Evolutionary conservation across 306 rosid species (phyloP).

Genomic region (Cucumis melo): DNA sequence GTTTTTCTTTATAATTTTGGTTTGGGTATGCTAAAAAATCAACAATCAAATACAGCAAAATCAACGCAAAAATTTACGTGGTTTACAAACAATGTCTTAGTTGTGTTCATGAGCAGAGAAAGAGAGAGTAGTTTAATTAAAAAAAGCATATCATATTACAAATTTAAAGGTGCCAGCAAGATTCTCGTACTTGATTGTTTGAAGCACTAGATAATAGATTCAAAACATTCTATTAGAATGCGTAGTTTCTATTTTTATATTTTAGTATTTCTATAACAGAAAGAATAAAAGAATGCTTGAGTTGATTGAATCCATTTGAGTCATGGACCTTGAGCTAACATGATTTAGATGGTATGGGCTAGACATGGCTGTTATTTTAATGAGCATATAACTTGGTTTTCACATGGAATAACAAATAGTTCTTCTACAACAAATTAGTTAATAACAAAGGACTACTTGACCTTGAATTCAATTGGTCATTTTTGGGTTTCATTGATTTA

Average conservation of each 20-base stretch:
- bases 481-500: not conserved
- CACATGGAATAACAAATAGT: not conserved
- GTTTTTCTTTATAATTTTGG: not conserved
- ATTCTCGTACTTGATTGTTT: too few species aligned
- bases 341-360: not conserved
- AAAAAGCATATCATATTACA: too few species aligned
- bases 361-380: not conserved
- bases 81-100: too few species aligned
- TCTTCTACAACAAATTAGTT: not conserved
- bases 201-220: too few species aligned
- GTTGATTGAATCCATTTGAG: not conserved
- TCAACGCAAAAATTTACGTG: too few species aligned
- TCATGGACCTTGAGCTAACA: not conserved
- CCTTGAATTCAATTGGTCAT: not conserved
- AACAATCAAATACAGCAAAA: too few species aligned
- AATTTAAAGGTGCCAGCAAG: too few species aligned
- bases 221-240: too few species aligned
- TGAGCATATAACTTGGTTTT: not conserved
- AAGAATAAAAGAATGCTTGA: not conserved
- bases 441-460: not conserved
- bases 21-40: not conserved
- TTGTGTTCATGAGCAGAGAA: too few species aligned
- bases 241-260: too few species aligned
- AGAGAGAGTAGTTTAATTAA: too few species aligned
- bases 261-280: not conserved